Conservation (phyloP, 306 rosid genomes). For the Casuarina cunninghamiana region DNA sequence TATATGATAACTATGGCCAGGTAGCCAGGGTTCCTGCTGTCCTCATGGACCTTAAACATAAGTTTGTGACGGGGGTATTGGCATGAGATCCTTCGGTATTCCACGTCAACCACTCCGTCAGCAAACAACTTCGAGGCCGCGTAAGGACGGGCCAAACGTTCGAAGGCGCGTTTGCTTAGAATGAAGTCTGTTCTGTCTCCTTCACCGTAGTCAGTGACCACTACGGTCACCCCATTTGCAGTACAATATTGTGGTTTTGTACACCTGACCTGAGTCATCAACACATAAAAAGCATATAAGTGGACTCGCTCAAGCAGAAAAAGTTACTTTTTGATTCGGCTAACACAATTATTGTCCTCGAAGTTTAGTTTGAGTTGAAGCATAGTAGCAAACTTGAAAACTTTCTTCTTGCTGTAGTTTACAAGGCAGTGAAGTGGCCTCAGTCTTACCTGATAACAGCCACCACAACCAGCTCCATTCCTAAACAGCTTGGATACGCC, state of each 20-base stretch:
- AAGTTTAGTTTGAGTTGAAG: not conserved
- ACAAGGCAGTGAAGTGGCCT: not conserved
- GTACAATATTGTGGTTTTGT: conserved; percentile 37
- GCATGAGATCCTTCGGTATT: conserved; percentile 58
- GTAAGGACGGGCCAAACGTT: conserved; percentile 33
- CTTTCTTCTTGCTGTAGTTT: not conserved
- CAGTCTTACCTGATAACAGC: conserved; percentile 69
- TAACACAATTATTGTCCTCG: not conserved
- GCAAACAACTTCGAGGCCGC: conserved; percentile 30
- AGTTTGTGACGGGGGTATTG: conserved; percentile 42
- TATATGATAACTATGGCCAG: conserved; percentile 47
- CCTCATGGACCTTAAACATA: conserved; percentile 48
- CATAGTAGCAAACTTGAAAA: too few species aligned
- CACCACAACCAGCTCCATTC: conserved; percentile 84
- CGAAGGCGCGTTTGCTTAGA: conserved; percentile 44
- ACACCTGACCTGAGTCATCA: conserved; percentile 49
- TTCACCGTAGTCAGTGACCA: conserved; percentile 61
- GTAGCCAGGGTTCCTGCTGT: conserved; percentile 61
- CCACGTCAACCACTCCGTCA: conserved; percentile 52
- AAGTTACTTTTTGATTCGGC: too few species aligned
- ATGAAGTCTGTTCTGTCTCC: conserved; percentile 61
- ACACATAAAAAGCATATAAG: not conserved
- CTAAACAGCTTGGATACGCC: conserved; percentile 69
- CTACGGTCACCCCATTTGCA: conserved; percentile 37
- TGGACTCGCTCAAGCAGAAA: too few species aligned